Percentiles rank a stretch among this genome's conserved stretches.
These are phyloP conservation scores for Blakeslea trispora DNA, from an alignment of 371 early-diverging fungal genomes.

Conservation along the genomic window DNA sequence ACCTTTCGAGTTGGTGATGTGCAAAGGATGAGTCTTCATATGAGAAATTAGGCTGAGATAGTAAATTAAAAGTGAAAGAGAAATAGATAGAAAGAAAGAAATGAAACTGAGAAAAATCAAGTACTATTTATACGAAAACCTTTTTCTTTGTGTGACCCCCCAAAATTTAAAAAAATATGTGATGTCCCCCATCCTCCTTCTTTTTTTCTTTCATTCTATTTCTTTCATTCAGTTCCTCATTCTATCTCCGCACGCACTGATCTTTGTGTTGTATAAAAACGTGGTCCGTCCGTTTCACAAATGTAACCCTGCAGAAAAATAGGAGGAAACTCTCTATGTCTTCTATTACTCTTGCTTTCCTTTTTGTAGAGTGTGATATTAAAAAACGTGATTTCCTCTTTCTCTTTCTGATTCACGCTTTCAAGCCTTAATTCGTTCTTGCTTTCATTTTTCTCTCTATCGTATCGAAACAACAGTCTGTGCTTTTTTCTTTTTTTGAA, in stretches of 20 bases:
- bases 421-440: background rate
- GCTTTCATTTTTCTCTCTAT: background rate
- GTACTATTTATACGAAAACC: constrained; percentile 10
- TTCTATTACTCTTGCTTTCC: background rate
- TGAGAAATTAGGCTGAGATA: background rate
- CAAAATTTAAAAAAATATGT: constrained; percentile 4
- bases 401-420: background rate
- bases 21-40: constrained; percentile 9
- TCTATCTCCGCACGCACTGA: constrained; percentile 11
- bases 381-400: constrained; percentile 6
- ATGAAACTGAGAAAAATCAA: constrained; percentile 10
- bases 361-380: constrained; percentile 9
- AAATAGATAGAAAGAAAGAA: constrained; percentile 11
- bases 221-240: constrained; percentile 4
- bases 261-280: constrained; percentile 12
- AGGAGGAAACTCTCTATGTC: background rate
- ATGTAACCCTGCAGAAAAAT: constrained; percentile 13
- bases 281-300: constrained; percentile 10
- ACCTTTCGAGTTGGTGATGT: constrained; percentile 43
- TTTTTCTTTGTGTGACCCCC: constrained; percentile 10
- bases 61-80: background rate
- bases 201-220: constrained; percentile 7
- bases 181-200: background rate
- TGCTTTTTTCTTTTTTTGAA: background rate
- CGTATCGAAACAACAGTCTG: constrained; percentile 1